A percentile compares a stretch with the other conserved stretches of the same genome.
Conservation (phyloP, 352 stramenopile genomes). For the Blastocystis sp. region DNA sequence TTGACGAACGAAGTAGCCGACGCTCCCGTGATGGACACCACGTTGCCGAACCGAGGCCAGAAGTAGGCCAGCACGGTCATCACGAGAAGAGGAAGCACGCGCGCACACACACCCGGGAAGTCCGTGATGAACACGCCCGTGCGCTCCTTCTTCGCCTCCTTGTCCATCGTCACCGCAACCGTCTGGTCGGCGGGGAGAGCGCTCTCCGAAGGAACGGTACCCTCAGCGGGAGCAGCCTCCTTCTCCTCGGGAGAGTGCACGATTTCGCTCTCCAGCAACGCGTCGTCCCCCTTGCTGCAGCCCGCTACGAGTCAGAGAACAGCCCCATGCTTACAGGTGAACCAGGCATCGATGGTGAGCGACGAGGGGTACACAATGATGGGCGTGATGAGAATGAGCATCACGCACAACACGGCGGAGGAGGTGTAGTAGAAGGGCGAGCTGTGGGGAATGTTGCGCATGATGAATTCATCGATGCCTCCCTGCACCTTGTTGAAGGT, state of each 20-base stretch:
- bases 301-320: not conserved
- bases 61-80: conserved; percentile 42
- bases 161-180: not conserved
- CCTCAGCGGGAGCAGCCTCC: not conserved
- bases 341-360: conserved; percentile 48
- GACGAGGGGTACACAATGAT: conserved; percentile 52
- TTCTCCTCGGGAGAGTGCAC: not conserved
- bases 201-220: not conserved
- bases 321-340: not conserved
- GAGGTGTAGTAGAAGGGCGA: conserved; percentile 41
- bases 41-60: conserved; percentile 29
- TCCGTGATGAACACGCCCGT: conserved; percentile 51
- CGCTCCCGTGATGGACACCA: conserved; percentile 45
- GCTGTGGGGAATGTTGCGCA: conserved; percentile 12
- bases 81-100: not conserved
- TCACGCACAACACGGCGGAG: conserved; percentile 25
- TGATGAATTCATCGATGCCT: conserved; percentile 43
- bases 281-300: not conserved
- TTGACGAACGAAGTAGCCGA: conserved; percentile 39
- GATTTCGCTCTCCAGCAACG: conserved; percentile 20
- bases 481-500: conserved; percentile 56
- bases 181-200: not conserved
- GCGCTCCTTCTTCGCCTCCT: not conserved
- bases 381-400: conserved; percentile 53
- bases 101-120: not conserved